These are phyloP conservation scores for Russula compacta DNA, from an alignment of 768 basidiomycete genomes.

Conservation along the genomic window DNA sequence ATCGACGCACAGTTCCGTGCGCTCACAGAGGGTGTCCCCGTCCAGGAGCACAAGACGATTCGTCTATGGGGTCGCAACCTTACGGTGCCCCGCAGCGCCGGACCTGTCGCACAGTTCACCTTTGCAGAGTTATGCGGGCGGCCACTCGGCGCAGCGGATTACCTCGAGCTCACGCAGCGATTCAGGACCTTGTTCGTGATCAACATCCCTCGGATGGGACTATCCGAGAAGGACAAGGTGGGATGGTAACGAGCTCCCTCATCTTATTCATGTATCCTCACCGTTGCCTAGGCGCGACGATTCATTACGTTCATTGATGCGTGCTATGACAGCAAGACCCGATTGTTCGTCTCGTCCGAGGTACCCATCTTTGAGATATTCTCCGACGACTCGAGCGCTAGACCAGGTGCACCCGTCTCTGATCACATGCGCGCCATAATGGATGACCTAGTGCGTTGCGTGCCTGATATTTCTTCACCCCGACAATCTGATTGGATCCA, in stretches of 20 bases:
- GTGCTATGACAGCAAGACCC: constrained; percentile 92
- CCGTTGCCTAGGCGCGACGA: constrained; percentile 57
- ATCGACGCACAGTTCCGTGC: constrained; percentile 79
- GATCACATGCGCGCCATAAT: constrained; percentile 90
- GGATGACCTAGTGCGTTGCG: constrained; percentile 79
- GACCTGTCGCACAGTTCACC: constrained; percentile 71
- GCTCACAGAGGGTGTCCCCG: constrained; percentile 48
- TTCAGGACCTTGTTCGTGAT: constrained; percentile 85
- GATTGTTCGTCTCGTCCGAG: constrained; percentile 86
- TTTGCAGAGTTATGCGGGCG: constrained; percentile 83
- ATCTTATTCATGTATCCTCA: neutral
- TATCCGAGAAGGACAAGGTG: constrained; percentile 82
- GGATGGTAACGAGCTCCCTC: constrained; percentile 7
- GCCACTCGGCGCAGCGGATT: constrained; percentile 91
- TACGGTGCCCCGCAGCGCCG: constrained; percentile 69
- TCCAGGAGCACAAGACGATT: constrained; percentile 54
- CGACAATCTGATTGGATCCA: neutral
- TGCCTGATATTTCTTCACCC: neutral
- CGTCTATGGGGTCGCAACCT: constrained; percentile 88
- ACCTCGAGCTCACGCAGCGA: constrained; percentile 81
- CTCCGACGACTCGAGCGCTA: constrained; percentile 47
- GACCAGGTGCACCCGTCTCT: constrained; percentile 38
- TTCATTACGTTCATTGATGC: constrained; percentile 99
- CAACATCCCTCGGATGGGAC: constrained; percentile 81
- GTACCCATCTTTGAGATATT: constrained; percentile 89